phyloP scores from a whole-genome alignment of 176 grass and related monocot genomes.

The Bothriochloa decipiens region DNA sequence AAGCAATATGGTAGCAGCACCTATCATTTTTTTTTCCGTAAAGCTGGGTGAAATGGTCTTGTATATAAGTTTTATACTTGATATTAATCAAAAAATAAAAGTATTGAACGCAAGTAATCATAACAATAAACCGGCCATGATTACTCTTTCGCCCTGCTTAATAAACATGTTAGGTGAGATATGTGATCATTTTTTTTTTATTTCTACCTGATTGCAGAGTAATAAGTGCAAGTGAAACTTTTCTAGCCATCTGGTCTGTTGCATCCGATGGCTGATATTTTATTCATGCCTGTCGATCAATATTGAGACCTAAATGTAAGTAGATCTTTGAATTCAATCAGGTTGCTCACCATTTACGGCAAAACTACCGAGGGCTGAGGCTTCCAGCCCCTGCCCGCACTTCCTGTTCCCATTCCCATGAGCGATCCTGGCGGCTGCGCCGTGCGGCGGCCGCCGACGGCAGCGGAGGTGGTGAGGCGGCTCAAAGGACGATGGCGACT shows the following conservation, averaged over 20 bases:
- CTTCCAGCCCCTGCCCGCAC: slow-evolving; percentile 7
- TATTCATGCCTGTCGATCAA: neutral
- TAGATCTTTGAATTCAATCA: neutral
- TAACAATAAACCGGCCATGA: neutral
- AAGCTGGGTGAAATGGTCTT: neutral
- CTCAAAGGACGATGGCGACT: slow-evolving; percentile 81
- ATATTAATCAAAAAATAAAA: neutral
- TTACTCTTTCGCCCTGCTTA: neutral
- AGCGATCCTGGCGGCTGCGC: slow-evolving; percentile 25
- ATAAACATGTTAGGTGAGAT: neutral
- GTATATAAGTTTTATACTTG: neutral
- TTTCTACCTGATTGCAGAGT: neutral
- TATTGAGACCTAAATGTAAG: neutral
- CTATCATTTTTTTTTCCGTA: neutral
- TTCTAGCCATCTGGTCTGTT: neutral
- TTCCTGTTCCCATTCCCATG: slow-evolving; percentile 29
- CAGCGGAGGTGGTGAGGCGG: slow-evolving; percentile 59
- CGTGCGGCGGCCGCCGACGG: slow-evolving; percentile 37
- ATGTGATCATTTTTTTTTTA: neutral
- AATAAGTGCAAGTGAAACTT: neutral
- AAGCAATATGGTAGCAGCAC: neutral
- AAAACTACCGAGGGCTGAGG: neutral
- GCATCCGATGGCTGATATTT: neutral
- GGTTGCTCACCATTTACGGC: neutral
- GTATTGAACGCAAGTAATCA: neutral